Evolutionary conservation across 2,329 filamentous ascomycete species (phyloP).

Genomic region (Juglanconis juglandina): DNA sequence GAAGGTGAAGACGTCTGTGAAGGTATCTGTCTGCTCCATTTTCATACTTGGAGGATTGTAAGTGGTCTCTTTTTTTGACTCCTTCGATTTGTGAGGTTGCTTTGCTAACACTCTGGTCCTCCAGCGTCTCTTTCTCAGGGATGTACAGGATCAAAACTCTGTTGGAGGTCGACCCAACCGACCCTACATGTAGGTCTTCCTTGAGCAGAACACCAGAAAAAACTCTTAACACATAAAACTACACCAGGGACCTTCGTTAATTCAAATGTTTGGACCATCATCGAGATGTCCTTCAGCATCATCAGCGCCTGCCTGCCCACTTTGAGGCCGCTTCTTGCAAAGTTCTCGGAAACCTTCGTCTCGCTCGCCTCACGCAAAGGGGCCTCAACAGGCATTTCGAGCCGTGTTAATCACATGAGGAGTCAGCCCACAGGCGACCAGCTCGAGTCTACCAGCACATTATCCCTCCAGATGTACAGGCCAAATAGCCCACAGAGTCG

Average conservation of each 20-base stretch:
- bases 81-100: not conserved
- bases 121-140: slow-evolving; percentile 14
- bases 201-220: not conserved
- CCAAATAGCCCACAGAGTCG: not conserved
- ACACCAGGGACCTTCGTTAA: slow-evolving; percentile 12
- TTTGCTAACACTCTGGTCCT: not conserved
- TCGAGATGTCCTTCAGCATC: slow-evolving; percentile 23
- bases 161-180: not conserved
- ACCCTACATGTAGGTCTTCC: not conserved
- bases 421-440: not conserved
- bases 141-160: slow-evolving; percentile 15
- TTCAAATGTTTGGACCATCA: slow-evolving; percentile 23
- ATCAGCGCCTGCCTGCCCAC: slow-evolving; percentile 24
- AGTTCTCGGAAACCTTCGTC: not conserved
- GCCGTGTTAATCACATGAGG: not conserved
- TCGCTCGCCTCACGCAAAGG: not conserved
- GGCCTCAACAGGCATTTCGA: not conserved
- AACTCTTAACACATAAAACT: too few relatives aligned
- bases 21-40: slow-evolving; percentile 38
- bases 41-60: slow-evolving; percentile 42
- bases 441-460: not conserved
- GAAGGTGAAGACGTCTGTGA: slow-evolving; percentile 39
- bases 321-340: slow-evolving; percentile 20
- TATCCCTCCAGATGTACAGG: not conserved
- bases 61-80: slow-evolving; percentile 21